Conservation (phyloP, 192 early-diverging fungal genomes). For the Mortierella antarctica region DNA sequence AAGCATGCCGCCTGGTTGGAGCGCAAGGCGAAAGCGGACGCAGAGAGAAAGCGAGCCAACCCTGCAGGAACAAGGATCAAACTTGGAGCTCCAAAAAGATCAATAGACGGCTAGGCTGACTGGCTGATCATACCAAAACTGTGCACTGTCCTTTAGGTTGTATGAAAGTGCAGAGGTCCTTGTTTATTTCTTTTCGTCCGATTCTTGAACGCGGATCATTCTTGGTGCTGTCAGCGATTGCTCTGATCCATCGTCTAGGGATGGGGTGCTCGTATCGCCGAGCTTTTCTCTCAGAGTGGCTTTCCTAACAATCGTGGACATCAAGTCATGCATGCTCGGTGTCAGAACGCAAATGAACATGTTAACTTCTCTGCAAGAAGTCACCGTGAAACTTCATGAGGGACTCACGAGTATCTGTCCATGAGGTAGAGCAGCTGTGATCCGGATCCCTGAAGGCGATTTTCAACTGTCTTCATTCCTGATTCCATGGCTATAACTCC, state of each 20-base stretch:
- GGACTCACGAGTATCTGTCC: slow-evolving; percentile 47
- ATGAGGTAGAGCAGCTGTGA: slow-evolving; percentile 48
- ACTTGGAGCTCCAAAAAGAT: slow-evolving; percentile 21
- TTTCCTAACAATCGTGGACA: background rate
- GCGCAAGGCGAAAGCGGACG: slow-evolving; percentile 1
- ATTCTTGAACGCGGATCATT: slow-evolving; percentile 13
- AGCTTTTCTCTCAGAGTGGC: slow-evolving; percentile 22
- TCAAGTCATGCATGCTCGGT: background rate
- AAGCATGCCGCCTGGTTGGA: slow-evolving; percentile 11
- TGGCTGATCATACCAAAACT: no score
- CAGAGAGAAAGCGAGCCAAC: background rate
- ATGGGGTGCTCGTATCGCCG: background rate
- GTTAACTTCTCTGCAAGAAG: background rate
- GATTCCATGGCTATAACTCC: slow-evolving; percentile 48
- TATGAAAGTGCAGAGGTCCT: background rate
- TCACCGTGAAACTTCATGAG: no score
- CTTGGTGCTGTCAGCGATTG: background rate
- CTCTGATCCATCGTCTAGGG: background rate
- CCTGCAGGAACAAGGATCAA: background rate
- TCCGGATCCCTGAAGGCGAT: slow-evolving; percentile 32
- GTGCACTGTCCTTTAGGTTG: no score
- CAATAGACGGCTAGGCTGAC: no score
- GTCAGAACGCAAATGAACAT: background rate
- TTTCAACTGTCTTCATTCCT: slow-evolving; percentile 41
- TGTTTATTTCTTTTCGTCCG: background rate